Percentiles rank a stretch among this genome's conserved stretches.
Evolutionary conservation across 2,329 filamentous ascomycete genomes (phyloP).

Genomic region (Colletotrichum tabaci): DNA sequence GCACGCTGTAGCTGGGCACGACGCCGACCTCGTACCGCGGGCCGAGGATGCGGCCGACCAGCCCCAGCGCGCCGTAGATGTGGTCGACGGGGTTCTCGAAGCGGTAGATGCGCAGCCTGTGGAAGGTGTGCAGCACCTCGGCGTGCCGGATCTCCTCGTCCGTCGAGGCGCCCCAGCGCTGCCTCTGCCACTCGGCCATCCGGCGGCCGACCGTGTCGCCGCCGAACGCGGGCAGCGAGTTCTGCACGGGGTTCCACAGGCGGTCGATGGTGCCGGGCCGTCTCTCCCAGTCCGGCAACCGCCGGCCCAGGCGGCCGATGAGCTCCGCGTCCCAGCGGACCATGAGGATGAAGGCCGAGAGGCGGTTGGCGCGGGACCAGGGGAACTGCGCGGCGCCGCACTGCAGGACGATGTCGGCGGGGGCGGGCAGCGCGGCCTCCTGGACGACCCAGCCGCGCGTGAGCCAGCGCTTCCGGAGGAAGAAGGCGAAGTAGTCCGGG

Average conservation of each 20-base stretch:
- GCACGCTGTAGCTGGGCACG: neutral
- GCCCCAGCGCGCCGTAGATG: slow-evolving; percentile 22
- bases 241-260: slow-evolving; percentile 20
- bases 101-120: slow-evolving; percentile 20
- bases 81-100: slow-evolving; percentile 20
- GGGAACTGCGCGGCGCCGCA: slow-evolving; percentile 18
- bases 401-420: slow-evolving; percentile 10
- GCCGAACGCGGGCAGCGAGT: neutral
- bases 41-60: slow-evolving; percentile 28
- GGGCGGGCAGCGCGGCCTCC: slow-evolving; percentile 42
- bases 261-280: slow-evolving; percentile 11
- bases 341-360: neutral
- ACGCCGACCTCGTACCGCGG: neutral
- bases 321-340: slow-evolving; percentile 19
- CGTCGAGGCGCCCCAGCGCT: slow-evolving; percentile 25
- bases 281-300: neutral
- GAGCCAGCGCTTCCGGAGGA: slow-evolving; percentile 41
- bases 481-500: slow-evolving; percentile 34
- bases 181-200: slow-evolving; percentile 13
- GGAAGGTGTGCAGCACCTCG: slow-evolving; percentile 28
- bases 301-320: neutral
- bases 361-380: slow-evolving; percentile 17
- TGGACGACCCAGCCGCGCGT: slow-evolving; percentile 46
- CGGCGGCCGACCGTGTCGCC: neutral
- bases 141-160: slow-evolving; percentile 17